Evolutionary conservation across 768 basidiomycete species (phyloP), one percentile per base, ranked within the genome.

Genomic region (Chalciporus sphaerocephalus): DNA sequence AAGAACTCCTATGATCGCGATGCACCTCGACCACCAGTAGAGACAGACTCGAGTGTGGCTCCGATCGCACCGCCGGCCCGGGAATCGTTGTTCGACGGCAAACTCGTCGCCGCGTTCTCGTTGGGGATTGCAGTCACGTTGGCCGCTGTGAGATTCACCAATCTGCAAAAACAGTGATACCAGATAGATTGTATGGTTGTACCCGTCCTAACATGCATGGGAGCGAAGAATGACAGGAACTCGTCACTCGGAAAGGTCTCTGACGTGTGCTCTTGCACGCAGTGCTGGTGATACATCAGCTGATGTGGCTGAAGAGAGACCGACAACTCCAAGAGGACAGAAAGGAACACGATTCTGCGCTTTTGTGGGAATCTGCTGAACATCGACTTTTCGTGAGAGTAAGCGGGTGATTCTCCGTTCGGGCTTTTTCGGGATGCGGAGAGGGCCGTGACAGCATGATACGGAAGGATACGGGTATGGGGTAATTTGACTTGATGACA

Each of bases 41-140:
- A 50, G 32, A 13, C n/a, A 9, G 43, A 24, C 4, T 16, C 22
- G 1, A 32, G 24, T 13, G 34, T 9, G 4, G 15, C 11, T 7
- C 10, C 36, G 27, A 30, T 16, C n/a, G 25, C 52, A 1, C 1
- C 38, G 5, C 24, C 42, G 2, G 30, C 10, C 28, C 33, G 33
- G 9, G 2, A 11, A 7, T 6, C 9, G 18, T 4, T 18, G 22
- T 22, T 51, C 21, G 51, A 51, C 4, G 11, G 25, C 33, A 53
- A 44, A 39, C 34, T 62, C 5, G 36, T 61, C 11, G 40, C 53
- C 5, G 64, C 66, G n/a, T 69, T 69, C 47, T 56, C 58, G 0
- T 27, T 66, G 24, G 66, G 67, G 12, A 13, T 69, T 3, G 51
- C 44, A 13, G 50, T 55, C 6, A 57, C 53, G 6, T 48, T 55